A percentile compares a stretch with the other conserved stretches of the same genome.
Evolutionary conservation across 176 grass and related monocot species (phyloP).

Genomic region (Carex kokanica): DNA sequence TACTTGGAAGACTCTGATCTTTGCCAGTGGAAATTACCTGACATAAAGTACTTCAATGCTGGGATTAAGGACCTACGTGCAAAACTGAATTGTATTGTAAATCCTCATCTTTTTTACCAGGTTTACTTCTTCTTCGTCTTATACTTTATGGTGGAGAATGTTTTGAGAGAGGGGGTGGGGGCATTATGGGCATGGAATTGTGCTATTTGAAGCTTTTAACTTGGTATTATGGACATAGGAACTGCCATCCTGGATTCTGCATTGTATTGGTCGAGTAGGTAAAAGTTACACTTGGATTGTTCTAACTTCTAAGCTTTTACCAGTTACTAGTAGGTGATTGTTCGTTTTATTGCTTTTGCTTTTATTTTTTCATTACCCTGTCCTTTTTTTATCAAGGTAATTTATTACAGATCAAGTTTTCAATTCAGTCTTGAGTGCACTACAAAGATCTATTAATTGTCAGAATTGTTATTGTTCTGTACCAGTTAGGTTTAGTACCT

Average conservation of each 20-base stretch:
- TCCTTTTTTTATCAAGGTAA: background rate
- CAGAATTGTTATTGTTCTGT: background rate
- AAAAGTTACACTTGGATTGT: background rate
- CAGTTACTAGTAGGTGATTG: background rate
- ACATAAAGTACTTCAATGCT: constrained; percentile 59
- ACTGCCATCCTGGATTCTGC: background rate
- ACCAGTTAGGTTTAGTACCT: background rate
- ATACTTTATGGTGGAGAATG: background rate
- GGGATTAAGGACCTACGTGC: constrained; percentile 57
- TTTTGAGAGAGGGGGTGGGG: background rate
- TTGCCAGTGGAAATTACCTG: constrained; percentile 46
- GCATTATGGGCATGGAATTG: background rate
- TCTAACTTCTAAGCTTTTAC: background rate
- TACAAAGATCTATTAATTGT: background rate
- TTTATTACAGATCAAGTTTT: background rate
- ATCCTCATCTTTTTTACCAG: constrained; percentile 85
- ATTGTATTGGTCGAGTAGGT: background rate
- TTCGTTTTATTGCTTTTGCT: background rate
- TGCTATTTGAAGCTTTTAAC: background rate
- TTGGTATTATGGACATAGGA: background rate
- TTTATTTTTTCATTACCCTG: background rate
- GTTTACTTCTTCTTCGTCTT: constrained; percentile 26
- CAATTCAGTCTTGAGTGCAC: background rate
- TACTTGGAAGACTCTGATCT: constrained; percentile 81
- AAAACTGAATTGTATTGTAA: constrained; percentile 76